These are phyloP conservation scores for Cyathus striatus DNA, from an alignment of 768 basidiomycete species.

Conservation along the genomic window DNA sequence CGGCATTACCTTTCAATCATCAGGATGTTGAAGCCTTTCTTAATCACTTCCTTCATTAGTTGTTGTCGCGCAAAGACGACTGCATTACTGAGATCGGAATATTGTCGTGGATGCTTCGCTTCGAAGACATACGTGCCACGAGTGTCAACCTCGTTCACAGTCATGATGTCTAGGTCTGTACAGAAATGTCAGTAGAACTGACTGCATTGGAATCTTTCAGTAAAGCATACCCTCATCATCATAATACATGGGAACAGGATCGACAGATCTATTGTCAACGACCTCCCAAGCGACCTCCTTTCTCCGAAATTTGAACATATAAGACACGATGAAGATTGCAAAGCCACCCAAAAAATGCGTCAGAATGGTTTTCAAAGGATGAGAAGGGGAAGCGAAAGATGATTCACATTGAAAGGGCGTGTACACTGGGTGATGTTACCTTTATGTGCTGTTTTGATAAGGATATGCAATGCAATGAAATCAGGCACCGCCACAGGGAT, in stretches of 20 bases:
- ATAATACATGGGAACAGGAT: constrained; percentile 60
- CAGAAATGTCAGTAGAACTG: constrained; percentile 3
- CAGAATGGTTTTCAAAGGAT: constrained; percentile 2
- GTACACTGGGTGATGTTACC: constrained; percentile 7
- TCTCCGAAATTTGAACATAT: constrained; percentile 46
- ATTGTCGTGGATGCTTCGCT: constrained; percentile 38
- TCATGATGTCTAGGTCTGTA: constrained; percentile 58
- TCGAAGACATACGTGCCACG: constrained; percentile 64
- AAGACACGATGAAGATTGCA: no score
- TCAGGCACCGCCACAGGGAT: constrained; percentile 13
- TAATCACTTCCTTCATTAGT: constrained; percentile 48
- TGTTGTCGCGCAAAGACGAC: constrained; percentile 62
- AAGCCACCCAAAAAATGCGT: no score
- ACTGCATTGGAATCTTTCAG: neutral
- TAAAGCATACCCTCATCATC: constrained; percentile 49
- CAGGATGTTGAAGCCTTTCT: constrained; percentile 58
- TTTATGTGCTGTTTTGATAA: constrained; percentile 14
- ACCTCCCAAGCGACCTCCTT: constrained; percentile 75
- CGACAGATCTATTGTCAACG: constrained; percentile 58
- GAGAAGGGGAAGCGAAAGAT: constrained; percentile 5
- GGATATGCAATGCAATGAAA: neutral
- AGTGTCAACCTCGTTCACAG: constrained; percentile 47
- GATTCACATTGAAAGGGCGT: constrained; percentile 16
- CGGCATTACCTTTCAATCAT: constrained; percentile 64
- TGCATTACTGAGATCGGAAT: constrained; percentile 43